phyloP scores from a whole-genome alignment of 2,329 filamentous ascomycete species.

The Juglanconis juglandina region DNA sequence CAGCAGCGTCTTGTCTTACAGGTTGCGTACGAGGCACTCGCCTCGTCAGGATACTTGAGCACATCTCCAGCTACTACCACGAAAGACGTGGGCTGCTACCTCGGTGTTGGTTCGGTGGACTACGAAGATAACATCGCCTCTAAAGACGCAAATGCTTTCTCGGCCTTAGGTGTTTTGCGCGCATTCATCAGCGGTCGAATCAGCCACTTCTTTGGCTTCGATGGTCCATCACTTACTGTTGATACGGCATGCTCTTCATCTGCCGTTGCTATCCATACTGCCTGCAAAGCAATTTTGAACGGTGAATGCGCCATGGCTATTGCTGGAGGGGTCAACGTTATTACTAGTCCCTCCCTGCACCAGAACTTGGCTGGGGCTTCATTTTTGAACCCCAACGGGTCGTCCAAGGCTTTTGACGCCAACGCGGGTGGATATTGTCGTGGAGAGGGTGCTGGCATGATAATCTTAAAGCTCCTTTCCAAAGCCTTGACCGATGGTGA shows the following conservation, averaged over 20 bases:
- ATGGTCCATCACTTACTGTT: conserved; percentile 36
- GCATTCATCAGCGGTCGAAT: conserved; percentile 32
- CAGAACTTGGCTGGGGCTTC: conserved; percentile 33
- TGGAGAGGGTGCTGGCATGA: conserved; percentile 44
- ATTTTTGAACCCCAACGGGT: conserved; percentile 41
- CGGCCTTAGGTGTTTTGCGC: conserved; percentile 13
- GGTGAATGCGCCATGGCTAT: conserved; percentile 33
- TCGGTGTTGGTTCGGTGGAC: conserved; percentile 11
- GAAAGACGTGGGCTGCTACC: conserved; percentile 27
- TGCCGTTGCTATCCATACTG: conserved; percentile 31
- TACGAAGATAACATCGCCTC: conserved; percentile 10
- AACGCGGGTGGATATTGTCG: conserved; percentile 53
- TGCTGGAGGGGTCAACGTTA: conserved; percentile 38
- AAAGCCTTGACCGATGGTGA: conserved; percentile 51
- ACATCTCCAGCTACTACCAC: conserved; percentile 9
- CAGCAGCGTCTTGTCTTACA: conserved; percentile 28
- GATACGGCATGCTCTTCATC: conserved; percentile 39
- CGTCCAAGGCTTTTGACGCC: conserved; percentile 47
- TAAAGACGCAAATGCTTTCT: conserved; percentile 6
- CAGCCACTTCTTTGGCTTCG: conserved; percentile 40
- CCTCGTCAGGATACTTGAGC: conserved; percentile 9
- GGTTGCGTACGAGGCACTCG: conserved; percentile 29
- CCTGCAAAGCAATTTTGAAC: conserved; percentile 22
- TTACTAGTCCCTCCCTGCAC: conserved; percentile 28
- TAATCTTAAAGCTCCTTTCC: conserved; percentile 48